phyloP scores from a whole-genome alignment of 1,284 basidiomycete genomes.

The Cutaneotrichosporon cyanovorans region DNA sequence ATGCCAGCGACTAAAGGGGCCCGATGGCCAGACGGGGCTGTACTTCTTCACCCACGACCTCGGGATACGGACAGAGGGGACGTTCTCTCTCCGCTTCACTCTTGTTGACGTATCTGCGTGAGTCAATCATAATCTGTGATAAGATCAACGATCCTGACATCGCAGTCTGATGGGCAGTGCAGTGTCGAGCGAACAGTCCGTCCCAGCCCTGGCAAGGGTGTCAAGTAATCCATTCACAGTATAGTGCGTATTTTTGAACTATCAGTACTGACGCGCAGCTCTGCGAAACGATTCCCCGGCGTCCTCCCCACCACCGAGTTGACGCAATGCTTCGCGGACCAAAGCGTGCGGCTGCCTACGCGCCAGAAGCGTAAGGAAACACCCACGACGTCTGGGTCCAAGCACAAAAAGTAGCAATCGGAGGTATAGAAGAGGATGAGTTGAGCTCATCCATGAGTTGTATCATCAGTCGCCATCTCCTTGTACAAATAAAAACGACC shows the following conservation, averaged over 20 bases:
- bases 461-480: too few species aligned
- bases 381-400: neutral
- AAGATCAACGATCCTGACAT: neutral
- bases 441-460: too few species aligned
- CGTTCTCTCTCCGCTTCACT: slow-evolving; percentile 41
- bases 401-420: slow-evolving; percentile 9
- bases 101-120: slow-evolving; percentile 16
- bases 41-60: slow-evolving; percentile 84
- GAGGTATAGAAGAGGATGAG: too few species aligned
- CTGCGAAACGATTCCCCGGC: slow-evolving; percentile 85
- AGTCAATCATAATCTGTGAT: slow-evolving; percentile 27
- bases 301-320: slow-evolving; percentile 85
- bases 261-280: slow-evolving; percentile 40
- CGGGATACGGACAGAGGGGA: slow-evolving; percentile 75
- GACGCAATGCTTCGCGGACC: slow-evolving; percentile 81
- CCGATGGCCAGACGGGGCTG: slow-evolving; percentile 71
- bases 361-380: slow-evolving; percentile 22
- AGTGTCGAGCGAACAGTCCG: slow-evolving; percentile 20
- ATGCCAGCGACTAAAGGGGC: slow-evolving; percentile 71
- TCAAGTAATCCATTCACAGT: slow-evolving; percentile 85
- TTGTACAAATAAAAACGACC: too few species aligned
- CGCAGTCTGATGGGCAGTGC: slow-evolving; percentile 2
- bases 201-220: slow-evolving; percentile 67
- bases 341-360: slow-evolving; percentile 77
- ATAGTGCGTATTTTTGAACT: slow-evolving; percentile 45